These are phyloP conservation scores for Hermanozyma aechmeae DNA, from an alignment of 805 yeast genomes.

Conservation along the genomic window DNA sequence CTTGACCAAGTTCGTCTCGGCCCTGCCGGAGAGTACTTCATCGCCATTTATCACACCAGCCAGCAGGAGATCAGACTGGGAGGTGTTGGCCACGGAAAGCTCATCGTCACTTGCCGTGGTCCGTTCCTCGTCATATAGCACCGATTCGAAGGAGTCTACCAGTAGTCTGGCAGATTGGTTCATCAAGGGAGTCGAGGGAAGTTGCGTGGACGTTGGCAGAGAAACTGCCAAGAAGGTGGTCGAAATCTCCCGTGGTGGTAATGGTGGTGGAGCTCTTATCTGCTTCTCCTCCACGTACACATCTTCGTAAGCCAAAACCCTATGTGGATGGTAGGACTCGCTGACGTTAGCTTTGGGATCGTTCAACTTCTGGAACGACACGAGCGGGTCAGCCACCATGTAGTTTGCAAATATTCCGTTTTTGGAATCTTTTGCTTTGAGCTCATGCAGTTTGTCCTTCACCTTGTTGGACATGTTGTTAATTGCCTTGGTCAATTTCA, in stretches of 20 bases:
- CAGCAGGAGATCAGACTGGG: too few species aligned
- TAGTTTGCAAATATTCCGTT: conserved; percentile 24
- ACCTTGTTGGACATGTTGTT: conserved; percentile 13
- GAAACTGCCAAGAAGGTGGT: neutral
- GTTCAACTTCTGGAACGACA: conserved; percentile 17
- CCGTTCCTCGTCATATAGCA: too few species aligned
- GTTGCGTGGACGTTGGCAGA: neutral
- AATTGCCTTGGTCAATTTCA: conserved; percentile 18
- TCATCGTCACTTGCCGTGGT: too few species aligned
- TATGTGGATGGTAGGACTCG: conserved; percentile 21
- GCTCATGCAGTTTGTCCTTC: conserved; percentile 13
- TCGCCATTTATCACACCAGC: too few species aligned
- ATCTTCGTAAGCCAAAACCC: conserved; percentile 6
- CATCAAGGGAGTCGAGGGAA: conserved; percentile 16
- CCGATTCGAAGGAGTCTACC: too few species aligned
- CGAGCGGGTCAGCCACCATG: conserved; percentile 22
- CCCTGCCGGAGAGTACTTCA: too few species aligned
- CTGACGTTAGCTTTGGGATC: conserved; percentile 15
- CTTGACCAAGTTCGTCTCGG: conserved; percentile 13
- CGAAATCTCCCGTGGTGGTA: too few species aligned
- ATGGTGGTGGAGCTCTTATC: neutral
- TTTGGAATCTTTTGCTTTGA: conserved; percentile 18
- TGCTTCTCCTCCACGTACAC: conserved; percentile 3
- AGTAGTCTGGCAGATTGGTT: too few species aligned
- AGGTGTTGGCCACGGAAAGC: too few species aligned